Evolutionary conservation across 108 stramenopile genomes (phyloP), one percentile per base, ranked within the genome.

Genomic region (Skeletonema grethae): DNA sequence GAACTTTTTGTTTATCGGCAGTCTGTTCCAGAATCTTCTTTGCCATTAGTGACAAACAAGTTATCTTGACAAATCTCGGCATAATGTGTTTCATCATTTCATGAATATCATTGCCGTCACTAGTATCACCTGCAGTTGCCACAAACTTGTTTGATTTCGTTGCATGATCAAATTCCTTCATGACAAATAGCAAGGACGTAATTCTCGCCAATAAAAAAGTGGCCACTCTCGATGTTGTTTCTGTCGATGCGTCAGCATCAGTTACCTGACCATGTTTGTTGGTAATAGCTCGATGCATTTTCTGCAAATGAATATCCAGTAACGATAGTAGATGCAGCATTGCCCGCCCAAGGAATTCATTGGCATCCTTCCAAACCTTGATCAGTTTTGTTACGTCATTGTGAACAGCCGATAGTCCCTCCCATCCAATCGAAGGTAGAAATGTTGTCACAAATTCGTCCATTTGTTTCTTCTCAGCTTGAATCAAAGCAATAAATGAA

Each of bases 381-480:
- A 45, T 57, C 1, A 73, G 53, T 20, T 45, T 50, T 20, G 63
- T 34, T 18, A 43, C 57, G 55, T 73, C 72, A 22, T 73, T 20
- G 39, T 73, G 63, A 45, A 73, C 9, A 58, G 24, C 28, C 0
- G 63, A 65, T 30, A 73, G 46, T 16, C 63, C 72, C 1, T 45
- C 18, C 72, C 72, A 73, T 31, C 63, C 72, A 28, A 73, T 63
- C 16, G 53, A 50, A n/a, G 63, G 72, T 43, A 73, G 30, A 30
- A 65, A 57, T 5, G 38, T 32, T 0, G 50, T 11, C 0, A 73
- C 57, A 38, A 64, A 50, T 13, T 29, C 57, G 7, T 22, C 38
- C 34, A 73, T 57, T 30, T 57, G 34, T 13, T 16, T 25, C 22
- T 38, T 53, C 39, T 73, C 72, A 11, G 56, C 31, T 59, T 73